Percentiles rank a stretch among this genome's conserved stretches.
Evolutionary conservation across 2,329 filamentous ascomycete genomes (phyloP).

Genomic region (Phaeomoniella chlamydospora): DNA sequence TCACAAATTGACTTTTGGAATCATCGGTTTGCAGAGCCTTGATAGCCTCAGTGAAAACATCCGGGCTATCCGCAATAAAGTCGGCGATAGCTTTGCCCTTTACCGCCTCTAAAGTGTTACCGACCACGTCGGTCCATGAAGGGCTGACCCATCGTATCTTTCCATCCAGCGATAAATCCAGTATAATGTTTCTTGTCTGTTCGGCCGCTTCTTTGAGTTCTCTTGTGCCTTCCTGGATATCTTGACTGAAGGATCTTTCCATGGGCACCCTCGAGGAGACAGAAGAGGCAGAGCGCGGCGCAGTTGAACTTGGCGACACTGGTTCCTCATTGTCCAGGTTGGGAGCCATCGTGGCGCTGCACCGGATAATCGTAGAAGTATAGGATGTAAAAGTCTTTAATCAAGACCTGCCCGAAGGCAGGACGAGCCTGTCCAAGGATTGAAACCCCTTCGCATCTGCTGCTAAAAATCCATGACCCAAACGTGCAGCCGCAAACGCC

Average conservation of each 20-base stretch:
- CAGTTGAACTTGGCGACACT: constrained; percentile 4
- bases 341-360: neutral
- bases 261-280: constrained; percentile 22
- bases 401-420: constrained; percentile 1
- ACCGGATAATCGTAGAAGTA: neutral
- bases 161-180: constrained; percentile 83
- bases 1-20: constrained; percentile 78
- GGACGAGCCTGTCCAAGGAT: neutral
- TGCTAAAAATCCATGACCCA: neutral
- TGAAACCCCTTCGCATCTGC: neutral
- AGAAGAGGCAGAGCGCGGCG: constrained; percentile 10
- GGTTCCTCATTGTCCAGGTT: constrained; percentile 4
- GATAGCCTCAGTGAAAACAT: constrained; percentile 67
- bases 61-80: constrained; percentile 65
- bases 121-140: constrained; percentile 88
- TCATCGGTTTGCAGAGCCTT: constrained; percentile 88
- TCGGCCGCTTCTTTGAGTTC: constrained; percentile 92
- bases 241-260: constrained; percentile 59
- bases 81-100: constrained; percentile 67
- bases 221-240: constrained; percentile 85
- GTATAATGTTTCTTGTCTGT: constrained; percentile 89
- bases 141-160: constrained; percentile 92
- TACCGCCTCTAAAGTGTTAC: constrained; percentile 58
- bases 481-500: no score
- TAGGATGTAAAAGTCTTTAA: neutral